Evolutionary conservation across 2,329 filamentous ascomycete species (phyloP), one percentile per base, ranked within the genome.

Genomic region (Trichoderma atrobrunneum): DNA sequence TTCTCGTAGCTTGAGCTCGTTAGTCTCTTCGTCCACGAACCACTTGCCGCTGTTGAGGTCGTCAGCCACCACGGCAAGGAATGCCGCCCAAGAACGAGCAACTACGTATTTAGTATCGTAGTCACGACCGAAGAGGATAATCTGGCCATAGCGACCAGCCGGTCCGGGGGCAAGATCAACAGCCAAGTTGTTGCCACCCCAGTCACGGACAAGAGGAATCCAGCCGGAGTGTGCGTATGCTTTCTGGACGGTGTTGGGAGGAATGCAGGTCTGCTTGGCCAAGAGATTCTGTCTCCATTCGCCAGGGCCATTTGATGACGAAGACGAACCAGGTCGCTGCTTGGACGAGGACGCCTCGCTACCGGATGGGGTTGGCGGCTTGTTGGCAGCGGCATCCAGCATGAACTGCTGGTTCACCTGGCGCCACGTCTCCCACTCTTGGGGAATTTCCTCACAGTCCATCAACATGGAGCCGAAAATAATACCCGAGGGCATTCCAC

Each of bases 71-170:
- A 91, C 89, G 65, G 94, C 94, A 24, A 99, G 84, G 79, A 99
- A 95, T 11, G 92, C 88, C 18, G 91, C 89, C 96, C 96, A 99
- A 1, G 95, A 98, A 73, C 93, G 90, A 34, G 96, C 93, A 71
- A 99, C 88, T 7, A 99, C 96, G 79, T 97, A 99, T 84, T 99
- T 99, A 82, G 93, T 97, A 80, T 99, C 96, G 82, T 97, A 99
- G 84, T 99, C 96, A 73, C 96, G 93, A 65, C 96, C 96, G 81
- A 97, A 98, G 74, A 99, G 88, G 78, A 99, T 97, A 75, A 99
- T 90, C 81, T 99, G 96, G 69, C 96, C 96, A 95, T 96, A 99
- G 80, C 91, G 92, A 51, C 96, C 96, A 61, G 89, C 88, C 11
- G 95, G 93, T 3, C 96, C 96, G 26, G 96, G 96, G 7, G 95